A percentile compares a stretch with the other conserved stretches of the same genome.
These are phyloP conservation scores for Lasiosphaeria miniovina DNA, from an alignment of 495 filamentous ascomycete genomes.

Conservation along the genomic window DNA sequence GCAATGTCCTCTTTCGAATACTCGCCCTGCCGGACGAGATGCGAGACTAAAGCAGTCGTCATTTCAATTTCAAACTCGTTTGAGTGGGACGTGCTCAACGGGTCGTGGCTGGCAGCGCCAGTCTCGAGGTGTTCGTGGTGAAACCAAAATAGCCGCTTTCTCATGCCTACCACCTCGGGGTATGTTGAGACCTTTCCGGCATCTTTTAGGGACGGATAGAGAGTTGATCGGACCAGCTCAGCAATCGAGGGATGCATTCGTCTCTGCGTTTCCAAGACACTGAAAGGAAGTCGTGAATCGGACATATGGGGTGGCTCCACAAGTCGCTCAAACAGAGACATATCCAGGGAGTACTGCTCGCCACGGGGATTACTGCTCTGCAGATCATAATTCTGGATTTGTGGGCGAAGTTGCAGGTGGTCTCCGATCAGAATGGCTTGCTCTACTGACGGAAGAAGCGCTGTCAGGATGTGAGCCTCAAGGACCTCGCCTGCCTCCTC, in stretches of 20 bases:
- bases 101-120: slow-evolving; percentile 27
- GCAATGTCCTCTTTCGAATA: slow-evolving; percentile 61
- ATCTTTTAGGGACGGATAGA: slow-evolving; percentile 62
- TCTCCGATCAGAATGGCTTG: slow-evolving; percentile 77
- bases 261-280: slow-evolving; percentile 62
- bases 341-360: slow-evolving; percentile 57
- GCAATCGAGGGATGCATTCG: slow-evolving; percentile 77
- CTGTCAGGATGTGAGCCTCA: slow-evolving; percentile 66
- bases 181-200: slow-evolving; percentile 28
- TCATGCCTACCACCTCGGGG: slow-evolving; percentile 64
- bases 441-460: slow-evolving; percentile 66
- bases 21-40: slow-evolving; percentile 45
- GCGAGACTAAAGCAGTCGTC: slow-evolving; percentile 60
- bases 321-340: slow-evolving; percentile 53
- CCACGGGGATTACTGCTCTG: slow-evolving; percentile 39
- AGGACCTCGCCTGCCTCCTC: slow-evolving; percentile 80
- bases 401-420: slow-evolving; percentile 67
- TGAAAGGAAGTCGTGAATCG: slow-evolving; percentile 49
- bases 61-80: slow-evolving; percentile 70
- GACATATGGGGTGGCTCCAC: slow-evolving; percentile 41
- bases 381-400: slow-evolving; percentile 32
- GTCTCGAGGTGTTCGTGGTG: slow-evolving; percentile 61
- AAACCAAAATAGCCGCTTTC: slow-evolving; percentile 66
- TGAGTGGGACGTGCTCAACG: slow-evolving; percentile 54
- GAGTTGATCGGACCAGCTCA: slow-evolving; percentile 51